Conservation (phyloP, 1,284 basidiomycete species). For the Dichomitus squalens region DNA sequence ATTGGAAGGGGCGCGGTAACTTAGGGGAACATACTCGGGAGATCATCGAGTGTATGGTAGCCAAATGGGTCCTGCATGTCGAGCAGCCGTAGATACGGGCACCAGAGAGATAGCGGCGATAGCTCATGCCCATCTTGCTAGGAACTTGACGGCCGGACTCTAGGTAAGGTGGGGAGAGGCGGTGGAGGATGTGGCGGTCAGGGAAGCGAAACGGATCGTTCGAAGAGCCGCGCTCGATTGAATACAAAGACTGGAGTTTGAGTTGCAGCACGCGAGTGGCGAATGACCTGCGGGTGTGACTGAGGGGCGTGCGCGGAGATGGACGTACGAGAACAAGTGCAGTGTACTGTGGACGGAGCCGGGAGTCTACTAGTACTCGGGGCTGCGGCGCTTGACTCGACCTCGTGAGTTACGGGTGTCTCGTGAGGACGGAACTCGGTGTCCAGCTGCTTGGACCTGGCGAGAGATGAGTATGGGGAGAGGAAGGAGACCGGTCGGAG, state of each 20-base stretch:
- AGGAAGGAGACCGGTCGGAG: neutral
- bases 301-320: slow-evolving; percentile 14
- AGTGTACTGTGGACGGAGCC: neutral
- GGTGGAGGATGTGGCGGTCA: slow-evolving; percentile 5
- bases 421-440: neutral
- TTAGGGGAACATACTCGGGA: slow-evolving; percentile 73
- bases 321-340: slow-evolving; percentile 6
- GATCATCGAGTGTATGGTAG: slow-evolving; percentile 90
- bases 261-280: neutral
- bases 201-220: slow-evolving; percentile 6
- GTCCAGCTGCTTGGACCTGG: neutral
- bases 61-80: slow-evolving; percentile 91
- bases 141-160: slow-evolving; percentile 5
- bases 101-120: slow-evolving; percentile 86
- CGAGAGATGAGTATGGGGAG: slow-evolving; percentile 3
- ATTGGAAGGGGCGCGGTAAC: slow-evolving; percentile 3
- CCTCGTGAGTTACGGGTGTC: neutral
- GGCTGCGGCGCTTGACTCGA: neutral
- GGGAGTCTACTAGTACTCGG: neutral
- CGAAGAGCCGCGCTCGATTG: slow-evolving; percentile 1
- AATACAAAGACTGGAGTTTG: neutral
- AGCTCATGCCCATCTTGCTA: slow-evolving; percentile 80
- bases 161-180: slow-evolving; percentile 1
- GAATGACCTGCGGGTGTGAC: slow-evolving; percentile 10
- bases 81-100: slow-evolving; percentile 91